phyloP scores from a whole-genome alignment of 768 basidiomycete genomes.

The Tricholoma furcatifolium region DNA sequence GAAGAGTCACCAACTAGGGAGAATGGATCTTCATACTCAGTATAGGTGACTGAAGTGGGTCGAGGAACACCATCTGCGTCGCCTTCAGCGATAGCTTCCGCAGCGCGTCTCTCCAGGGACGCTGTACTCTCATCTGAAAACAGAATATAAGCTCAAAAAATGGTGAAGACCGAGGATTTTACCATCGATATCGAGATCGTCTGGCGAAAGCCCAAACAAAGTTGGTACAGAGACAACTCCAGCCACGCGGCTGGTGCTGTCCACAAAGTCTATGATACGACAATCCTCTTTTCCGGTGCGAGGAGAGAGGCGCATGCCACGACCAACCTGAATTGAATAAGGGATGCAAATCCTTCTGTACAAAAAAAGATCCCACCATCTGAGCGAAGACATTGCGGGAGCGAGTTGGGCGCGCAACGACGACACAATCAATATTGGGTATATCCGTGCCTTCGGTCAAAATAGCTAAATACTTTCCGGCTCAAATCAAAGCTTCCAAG shows the following conservation, averaged over 20 bases:
- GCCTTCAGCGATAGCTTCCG: slow-evolving; percentile 22
- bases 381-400: slow-evolving; percentile 90
- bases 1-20: slow-evolving; percentile 48
- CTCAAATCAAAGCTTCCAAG: background rate
- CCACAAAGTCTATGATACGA: slow-evolving; percentile 89
- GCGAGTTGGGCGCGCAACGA: slow-evolving; percentile 85
- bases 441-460: slow-evolving; percentile 95
- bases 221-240: slow-evolving; percentile 81
- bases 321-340: slow-evolving; percentile 65
- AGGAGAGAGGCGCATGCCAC: slow-evolving; percentile 87
- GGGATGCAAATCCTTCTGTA: background rate
- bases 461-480: slow-evolving; percentile 50
- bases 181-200: slow-evolving; percentile 63
- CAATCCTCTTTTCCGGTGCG: slow-evolving; percentile 81
- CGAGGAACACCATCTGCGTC: slow-evolving; percentile 40
- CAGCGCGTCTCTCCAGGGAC: slow-evolving; percentile 42
- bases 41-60: slow-evolving; percentile 66
- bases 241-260: slow-evolving; percentile 61
- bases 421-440: slow-evolving; percentile 89
- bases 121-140: slow-evolving; percentile 50
- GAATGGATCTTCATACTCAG: slow-evolving; percentile 77
- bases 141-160: slow-evolving; percentile 2
- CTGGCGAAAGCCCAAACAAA: slow-evolving; percentile 82
- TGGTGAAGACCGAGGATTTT: background rate
- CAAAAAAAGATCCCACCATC: slow-evolving; percentile 57